phyloP scores from a whole-genome alignment of 805 yeast species.

The Saturnispora hagleri region DNA sequence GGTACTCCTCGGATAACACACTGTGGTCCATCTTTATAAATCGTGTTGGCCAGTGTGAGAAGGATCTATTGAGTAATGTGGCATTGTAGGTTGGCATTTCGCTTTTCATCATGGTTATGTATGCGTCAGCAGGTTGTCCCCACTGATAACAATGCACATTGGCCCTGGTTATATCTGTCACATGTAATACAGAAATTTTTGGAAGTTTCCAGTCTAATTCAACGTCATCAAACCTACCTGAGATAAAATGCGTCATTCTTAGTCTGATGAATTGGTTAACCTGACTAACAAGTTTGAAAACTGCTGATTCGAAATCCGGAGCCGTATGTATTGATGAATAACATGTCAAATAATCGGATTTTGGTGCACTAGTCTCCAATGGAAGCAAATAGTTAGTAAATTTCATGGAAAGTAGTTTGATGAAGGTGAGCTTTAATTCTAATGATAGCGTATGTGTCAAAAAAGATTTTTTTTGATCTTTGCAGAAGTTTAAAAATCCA shows the following conservation, averaged over 20 bases:
- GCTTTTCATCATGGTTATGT: constrained; percentile 1
- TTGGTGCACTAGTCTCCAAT: constrained; percentile 1
- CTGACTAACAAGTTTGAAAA: not conserved
- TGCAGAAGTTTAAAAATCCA: not conserved
- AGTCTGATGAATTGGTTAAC: not conserved
- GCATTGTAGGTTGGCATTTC: constrained; percentile 4
- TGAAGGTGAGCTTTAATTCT: not conserved
- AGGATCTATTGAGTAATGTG: not conserved
- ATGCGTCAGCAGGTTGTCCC: constrained; percentile 1
- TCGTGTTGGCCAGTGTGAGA: constrained; percentile 18
- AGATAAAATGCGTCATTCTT: not conserved
- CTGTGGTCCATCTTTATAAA: constrained; percentile 10
- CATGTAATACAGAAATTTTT: not conserved
- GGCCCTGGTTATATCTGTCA: constrained; percentile 1
- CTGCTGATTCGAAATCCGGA: not conserved
- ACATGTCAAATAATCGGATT: not conserved
- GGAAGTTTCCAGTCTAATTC: constrained; percentile 3
- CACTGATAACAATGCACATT: not conserved
- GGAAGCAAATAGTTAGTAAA: constrained; percentile 4
- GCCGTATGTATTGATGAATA: not conserved
- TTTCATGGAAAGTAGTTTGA: not conserved
- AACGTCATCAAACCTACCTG: not conserved
- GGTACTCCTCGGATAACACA: constrained; percentile 8
- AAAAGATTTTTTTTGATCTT: not conserved
- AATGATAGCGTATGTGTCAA: not conserved